A percentile compares a stretch with the other conserved stretches of the same genome.
phyloP scores from a whole-genome alignment of 352 stramenopile genomes.

The Phytopythium delawarense region DNA sequence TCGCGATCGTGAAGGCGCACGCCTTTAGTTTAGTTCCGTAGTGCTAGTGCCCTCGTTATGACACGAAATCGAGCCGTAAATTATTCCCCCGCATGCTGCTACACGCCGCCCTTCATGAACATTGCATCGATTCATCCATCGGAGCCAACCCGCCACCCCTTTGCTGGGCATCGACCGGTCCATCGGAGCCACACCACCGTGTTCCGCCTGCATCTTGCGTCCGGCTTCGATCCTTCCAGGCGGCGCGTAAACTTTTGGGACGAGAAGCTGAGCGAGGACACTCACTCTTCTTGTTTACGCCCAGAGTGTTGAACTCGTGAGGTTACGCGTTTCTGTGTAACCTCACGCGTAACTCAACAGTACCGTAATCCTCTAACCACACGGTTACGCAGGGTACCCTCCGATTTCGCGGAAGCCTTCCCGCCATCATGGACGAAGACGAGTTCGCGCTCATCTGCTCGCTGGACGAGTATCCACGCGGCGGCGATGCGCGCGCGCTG shows the following conservation, averaged over 20 bases:
- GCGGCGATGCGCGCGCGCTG: constrained; percentile 8
- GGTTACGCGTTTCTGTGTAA: neutral
- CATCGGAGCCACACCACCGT: too few species aligned
- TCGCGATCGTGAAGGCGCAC: neutral
- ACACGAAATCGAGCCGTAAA: constrained; percentile 9
- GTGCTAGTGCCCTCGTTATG: constrained; percentile 1
- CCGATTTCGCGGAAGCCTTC: too few species aligned
- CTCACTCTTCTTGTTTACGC: too few species aligned
- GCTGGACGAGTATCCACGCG: constrained; percentile 28
- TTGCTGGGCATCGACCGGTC: too few species aligned
- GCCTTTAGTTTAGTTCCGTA: constrained; percentile 1
- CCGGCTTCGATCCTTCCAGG: too few species aligned
- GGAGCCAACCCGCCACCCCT: too few species aligned
- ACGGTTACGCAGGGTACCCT: too few species aligned
- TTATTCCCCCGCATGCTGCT: neutral
- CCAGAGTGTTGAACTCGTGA: neutral
- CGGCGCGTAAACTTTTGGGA: too few species aligned
- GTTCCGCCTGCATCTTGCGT: too few species aligned
- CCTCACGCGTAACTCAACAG: too few species aligned
- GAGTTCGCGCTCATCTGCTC: constrained; percentile 48
- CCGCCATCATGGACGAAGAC: constrained; percentile 35
- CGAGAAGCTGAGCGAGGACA: too few species aligned
- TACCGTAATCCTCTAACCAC: neutral
- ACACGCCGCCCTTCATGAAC: neutral
- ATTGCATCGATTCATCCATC: too few species aligned